These are phyloP conservation scores for Candida vartiovaarae DNA, from an alignment of 805 yeast species.

Conservation along the genomic window DNA sequence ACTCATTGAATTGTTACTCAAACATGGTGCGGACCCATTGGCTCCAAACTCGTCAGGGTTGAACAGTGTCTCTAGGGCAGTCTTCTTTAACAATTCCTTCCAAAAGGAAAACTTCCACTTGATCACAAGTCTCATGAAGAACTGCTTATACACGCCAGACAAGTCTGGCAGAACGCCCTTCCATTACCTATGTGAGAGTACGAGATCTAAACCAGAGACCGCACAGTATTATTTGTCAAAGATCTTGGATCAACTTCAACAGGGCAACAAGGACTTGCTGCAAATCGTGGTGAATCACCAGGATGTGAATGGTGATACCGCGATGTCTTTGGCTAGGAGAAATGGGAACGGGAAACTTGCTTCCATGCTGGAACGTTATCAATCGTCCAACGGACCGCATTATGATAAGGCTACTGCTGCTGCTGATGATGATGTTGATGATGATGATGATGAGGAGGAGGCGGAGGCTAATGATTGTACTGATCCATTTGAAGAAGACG, in stretches of 20 bases:
- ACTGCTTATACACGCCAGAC: slow-evolving; percentile 67
- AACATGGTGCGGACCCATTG: slow-evolving; percentile 56
- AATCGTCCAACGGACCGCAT: slow-evolving; percentile 31
- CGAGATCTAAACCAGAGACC: slow-evolving; percentile 40
- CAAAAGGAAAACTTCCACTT: slow-evolving; percentile 54
- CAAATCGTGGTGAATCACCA: slow-evolving; percentile 63
- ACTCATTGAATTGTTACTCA: slow-evolving; percentile 48
- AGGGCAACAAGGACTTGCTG: slow-evolving; percentile 36
- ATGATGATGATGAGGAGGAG: not conserved
- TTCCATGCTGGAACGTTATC: slow-evolving; percentile 28
- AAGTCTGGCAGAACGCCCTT: slow-evolving; percentile 64
- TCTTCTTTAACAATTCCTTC: slow-evolving; percentile 66
- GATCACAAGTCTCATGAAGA: slow-evolving; percentile 53
- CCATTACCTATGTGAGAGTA: slow-evolving; percentile 57
- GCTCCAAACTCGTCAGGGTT: slow-evolving; percentile 50
- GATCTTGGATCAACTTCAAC: slow-evolving; percentile 37
- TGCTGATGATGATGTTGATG: not conserved
- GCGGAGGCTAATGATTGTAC: not conserved
- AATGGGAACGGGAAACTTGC: slow-evolving; percentile 41
- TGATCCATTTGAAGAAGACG: slow-evolving; percentile 5
- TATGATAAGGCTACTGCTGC: slow-evolving; percentile 19
- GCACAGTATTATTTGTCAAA: slow-evolving; percentile 49
- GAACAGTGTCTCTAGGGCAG: slow-evolving; percentile 61
- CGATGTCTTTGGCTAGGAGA: slow-evolving; percentile 69
- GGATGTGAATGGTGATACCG: slow-evolving; percentile 81